phyloP scores from a whole-genome alignment of 2,329 filamentous ascomycete species.

The Trichoderma citrinoviride region DNA sequence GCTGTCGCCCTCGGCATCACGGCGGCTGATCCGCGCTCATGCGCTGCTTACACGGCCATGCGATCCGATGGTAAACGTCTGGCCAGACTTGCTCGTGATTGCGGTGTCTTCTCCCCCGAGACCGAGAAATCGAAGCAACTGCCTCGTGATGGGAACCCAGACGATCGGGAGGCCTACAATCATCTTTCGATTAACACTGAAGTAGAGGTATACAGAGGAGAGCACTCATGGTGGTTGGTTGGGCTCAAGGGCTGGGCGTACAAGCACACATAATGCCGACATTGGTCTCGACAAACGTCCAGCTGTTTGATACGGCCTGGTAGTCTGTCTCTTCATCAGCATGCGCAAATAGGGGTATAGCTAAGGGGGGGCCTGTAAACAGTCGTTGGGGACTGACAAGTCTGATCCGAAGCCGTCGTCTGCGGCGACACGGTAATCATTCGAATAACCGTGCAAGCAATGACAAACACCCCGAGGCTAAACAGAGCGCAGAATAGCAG shows the following conservation, averaged over 20 bases:
- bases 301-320: neutral
- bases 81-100: neutral
- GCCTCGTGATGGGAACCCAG: neutral
- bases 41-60: neutral
- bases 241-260: neutral
- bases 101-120: neutral
- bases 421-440: conserved; percentile 1
- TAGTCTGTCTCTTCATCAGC: neutral
- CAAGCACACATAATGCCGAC: conserved; percentile 2
- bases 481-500: neutral
- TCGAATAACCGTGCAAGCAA: neutral
- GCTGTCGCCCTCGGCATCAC: neutral
- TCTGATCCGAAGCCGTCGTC: neutral
- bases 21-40: neutral
- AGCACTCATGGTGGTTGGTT: neutral
- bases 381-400: neutral
- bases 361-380: too few species aligned
- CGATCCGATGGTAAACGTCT: neutral
- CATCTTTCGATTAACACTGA: neutral
- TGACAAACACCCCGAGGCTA: neutral
- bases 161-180: neutral
- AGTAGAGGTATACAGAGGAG: neutral
- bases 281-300: neutral
- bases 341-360: too few species aligned
- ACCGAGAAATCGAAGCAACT: neutral